A percentile compares a stretch with the other conserved stretches of the same genome.
phyloP scores from a whole-genome alignment of 768 basidiomycete species.

The Tulasnella sp. region DNA sequence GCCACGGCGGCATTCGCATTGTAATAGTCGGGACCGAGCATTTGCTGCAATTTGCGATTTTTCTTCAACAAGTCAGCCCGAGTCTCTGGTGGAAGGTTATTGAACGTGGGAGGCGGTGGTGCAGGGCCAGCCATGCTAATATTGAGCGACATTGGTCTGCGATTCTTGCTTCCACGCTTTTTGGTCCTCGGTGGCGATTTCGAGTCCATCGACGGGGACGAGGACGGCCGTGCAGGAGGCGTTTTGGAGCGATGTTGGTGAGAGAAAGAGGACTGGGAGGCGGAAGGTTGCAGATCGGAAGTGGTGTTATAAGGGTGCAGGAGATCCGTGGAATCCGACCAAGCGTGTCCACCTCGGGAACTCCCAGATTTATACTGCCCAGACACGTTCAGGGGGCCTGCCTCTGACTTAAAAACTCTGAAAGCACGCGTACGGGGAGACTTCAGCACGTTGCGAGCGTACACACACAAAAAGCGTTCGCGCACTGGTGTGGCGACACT shows the following conservation, averaged over 20 bases:
- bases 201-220: background rate
- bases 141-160: constrained; percentile 2
- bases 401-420: constrained; percentile 5
- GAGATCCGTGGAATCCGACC: constrained; percentile 1
- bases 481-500: background rate
- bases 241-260: background rate
- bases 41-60: constrained; percentile 64
- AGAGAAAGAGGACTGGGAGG: background rate
- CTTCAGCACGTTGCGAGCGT: background rate
- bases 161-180: background rate
- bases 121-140: background rate
- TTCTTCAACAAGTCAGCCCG: constrained; percentile 63
- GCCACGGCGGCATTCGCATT: background rate
- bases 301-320: background rate
- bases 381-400: background rate
- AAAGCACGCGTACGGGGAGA: background rate
- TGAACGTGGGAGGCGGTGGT: constrained; percentile 46
- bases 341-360: background rate
- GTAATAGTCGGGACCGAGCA: constrained; percentile 42
- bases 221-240: background rate
- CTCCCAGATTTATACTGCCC: background rate
- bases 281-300: background rate
- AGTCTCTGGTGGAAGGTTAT: constrained; percentile 49
- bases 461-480: background rate
- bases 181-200: background rate